Percentiles rank a stretch among this genome's conserved stretches.
These are phyloP conservation scores for Talaromyces borbonicus DNA, from an alignment of 495 filamentous ascomycete species.

Conservation along the genomic window DNA sequence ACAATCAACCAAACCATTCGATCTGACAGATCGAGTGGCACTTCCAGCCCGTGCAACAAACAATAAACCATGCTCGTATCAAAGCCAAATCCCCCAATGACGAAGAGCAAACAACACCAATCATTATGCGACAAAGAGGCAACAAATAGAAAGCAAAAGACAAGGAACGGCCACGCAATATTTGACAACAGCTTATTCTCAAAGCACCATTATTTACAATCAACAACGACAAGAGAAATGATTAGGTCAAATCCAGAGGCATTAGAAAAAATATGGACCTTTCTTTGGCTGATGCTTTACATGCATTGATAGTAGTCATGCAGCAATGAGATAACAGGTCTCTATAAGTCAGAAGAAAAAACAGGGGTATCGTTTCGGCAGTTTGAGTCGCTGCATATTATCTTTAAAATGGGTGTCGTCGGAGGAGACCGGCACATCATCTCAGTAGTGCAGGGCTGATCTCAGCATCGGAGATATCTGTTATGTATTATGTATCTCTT, in stretches of 20 bases:
- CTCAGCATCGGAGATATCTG: background rate
- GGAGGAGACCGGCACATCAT: too few relatives aligned
- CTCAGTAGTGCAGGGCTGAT: background rate
- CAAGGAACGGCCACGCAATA: background rate
- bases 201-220: background rate
- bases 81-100: background rate
- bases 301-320: too few relatives aligned
- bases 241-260: background rate
- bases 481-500: constrained; percentile 1
- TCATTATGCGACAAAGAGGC: constrained; percentile 2
- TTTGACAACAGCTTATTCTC: background rate
- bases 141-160: background rate
- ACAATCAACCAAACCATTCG: background rate
- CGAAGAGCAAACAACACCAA: background rate
- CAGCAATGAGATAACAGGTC: background rate
- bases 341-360: background rate
- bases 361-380: background rate
- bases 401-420: too few relatives aligned
- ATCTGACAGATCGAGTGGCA: background rate
- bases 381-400: too few relatives aligned
- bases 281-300: background rate
- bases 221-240: background rate
- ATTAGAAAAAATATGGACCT: background rate
- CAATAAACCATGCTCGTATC: background rate
- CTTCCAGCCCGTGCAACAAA: background rate